A percentile compares a stretch with the other conserved stretches of the same genome.
Conservation (phyloP, 2,329 filamentous ascomycete genomes). For the Aspergillus viridinutans region DNA sequence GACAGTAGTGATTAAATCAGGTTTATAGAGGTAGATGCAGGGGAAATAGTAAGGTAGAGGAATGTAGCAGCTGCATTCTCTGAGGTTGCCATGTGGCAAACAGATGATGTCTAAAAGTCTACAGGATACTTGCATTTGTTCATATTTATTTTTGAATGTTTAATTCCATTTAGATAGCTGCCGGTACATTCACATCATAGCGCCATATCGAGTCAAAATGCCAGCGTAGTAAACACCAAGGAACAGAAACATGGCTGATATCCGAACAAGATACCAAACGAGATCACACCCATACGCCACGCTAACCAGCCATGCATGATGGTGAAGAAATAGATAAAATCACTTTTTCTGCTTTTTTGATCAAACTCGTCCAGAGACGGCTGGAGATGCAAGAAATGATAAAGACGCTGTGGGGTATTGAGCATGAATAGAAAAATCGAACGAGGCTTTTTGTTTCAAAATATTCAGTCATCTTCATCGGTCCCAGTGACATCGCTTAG, state of each 20-base stretch:
- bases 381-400: not conserved
- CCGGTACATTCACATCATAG: not conserved
- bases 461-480: conserved; percentile 36
- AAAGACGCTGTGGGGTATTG: not conserved
- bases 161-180: not conserved
- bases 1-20: too few species aligned
- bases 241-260: not conserved
- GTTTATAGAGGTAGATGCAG: too few species aligned
- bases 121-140: too few species aligned
- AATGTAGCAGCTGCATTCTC: too few species aligned
- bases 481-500: conserved; percentile 41
- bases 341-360: conserved; percentile 7
- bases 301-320: conserved; percentile 12
- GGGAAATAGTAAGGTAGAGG: too few species aligned
- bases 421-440: not conserved
- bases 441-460: not conserved
- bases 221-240: not conserved
- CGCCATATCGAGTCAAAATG: not conserved
- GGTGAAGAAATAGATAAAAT: not conserved
- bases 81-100: too few species aligned
- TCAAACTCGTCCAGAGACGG: not conserved
- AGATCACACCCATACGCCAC: conserved; percentile 20
- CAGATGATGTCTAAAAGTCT: too few species aligned
- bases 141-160: not conserved
- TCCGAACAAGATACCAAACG: conserved; percentile 4